phyloP scores from a whole-genome alignment of 495 filamentous ascomycete genomes.

The Parathielavia hyrcaniae region DNA sequence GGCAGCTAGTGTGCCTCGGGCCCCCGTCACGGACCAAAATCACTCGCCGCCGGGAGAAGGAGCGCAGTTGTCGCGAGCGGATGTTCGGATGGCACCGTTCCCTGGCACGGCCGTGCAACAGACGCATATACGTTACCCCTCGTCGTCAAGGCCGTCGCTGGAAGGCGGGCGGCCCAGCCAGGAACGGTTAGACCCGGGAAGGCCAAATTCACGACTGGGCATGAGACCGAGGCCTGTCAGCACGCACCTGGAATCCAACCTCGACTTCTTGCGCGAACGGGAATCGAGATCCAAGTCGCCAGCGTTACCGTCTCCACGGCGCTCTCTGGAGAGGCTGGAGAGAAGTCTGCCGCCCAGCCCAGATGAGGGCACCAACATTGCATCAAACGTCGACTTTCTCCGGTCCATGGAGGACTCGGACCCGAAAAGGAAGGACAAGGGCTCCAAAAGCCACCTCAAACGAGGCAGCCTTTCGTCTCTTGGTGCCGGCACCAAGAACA shows the following conservation, averaged over 20 bases:
- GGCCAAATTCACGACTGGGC: slow-evolving; percentile 22
- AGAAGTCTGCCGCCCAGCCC: slow-evolving; percentile 34
- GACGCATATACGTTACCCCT: slow-evolving; percentile 44
- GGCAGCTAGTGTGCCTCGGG: slow-evolving; percentile 49
- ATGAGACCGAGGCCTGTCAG: slow-evolving; percentile 44
- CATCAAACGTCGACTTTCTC: slow-evolving; percentile 83
- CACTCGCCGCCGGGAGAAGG: slow-evolving; percentile 31
- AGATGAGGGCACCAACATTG: slow-evolving; percentile 62
- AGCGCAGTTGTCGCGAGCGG: slow-evolving; percentile 20
- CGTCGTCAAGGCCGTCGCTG: slow-evolving; percentile 73
- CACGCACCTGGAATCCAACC: slow-evolving; percentile 70
- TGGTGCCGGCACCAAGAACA: slow-evolving; percentile 68
- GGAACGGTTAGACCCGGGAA: slow-evolving; percentile 52
- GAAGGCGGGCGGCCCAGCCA: slow-evolving; percentile 63
- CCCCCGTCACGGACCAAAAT: slow-evolving; percentile 34
- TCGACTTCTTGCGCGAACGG: slow-evolving; percentile 64
- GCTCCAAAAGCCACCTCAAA: slow-evolving; percentile 63
- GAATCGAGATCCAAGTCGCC: slow-evolving; percentile 44
- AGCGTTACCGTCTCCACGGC: slow-evolving; percentile 33
- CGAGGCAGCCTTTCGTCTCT: slow-evolving; percentile 75
- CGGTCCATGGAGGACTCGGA: slow-evolving; percentile 67
- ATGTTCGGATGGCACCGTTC: slow-evolving; percentile 39
- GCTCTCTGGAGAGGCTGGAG: slow-evolving; percentile 31
- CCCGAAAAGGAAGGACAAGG: slow-evolving; percentile 63
- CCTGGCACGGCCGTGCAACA: slow-evolving; percentile 41